Percentiles rank a stretch among this genome's conserved stretches.
Evolutionary conservation across 1,284 basidiomycete species (phyloP).

Genomic region (Ceratobasidium sp.): DNA sequence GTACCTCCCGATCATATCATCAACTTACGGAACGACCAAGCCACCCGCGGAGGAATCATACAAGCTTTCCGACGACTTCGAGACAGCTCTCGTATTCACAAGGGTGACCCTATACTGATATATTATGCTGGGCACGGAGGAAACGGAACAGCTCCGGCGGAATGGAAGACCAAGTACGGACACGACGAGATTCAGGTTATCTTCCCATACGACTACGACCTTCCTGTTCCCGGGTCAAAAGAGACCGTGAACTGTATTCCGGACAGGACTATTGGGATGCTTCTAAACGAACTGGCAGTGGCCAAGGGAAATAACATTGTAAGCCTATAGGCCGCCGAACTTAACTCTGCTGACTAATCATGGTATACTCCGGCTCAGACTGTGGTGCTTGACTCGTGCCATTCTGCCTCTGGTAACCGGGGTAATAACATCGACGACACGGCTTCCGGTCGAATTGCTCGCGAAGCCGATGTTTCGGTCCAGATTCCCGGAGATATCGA

Average conservation of each 20-base stretch:
- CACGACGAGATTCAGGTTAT: slow-evolving; percentile 37
- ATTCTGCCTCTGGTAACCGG: slow-evolving; percentile 31
- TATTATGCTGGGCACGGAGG: slow-evolving; percentile 39
- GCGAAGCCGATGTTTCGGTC: background rate
- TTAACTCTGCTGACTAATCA: too few relatives aligned
- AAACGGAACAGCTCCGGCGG: background rate
- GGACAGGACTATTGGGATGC: slow-evolving; percentile 19
- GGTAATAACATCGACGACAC: background rate
- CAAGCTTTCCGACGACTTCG: background rate
- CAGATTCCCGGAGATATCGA: slow-evolving; percentile 27
- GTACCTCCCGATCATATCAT: slow-evolving; percentile 25
- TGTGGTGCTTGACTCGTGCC: slow-evolving; percentile 38
- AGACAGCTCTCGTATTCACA: slow-evolving; percentile 19
- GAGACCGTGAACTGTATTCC: slow-evolving; percentile 38
- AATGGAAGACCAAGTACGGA: slow-evolving; percentile 7
- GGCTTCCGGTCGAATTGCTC: slow-evolving; percentile 7
- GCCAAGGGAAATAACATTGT: slow-evolving; percentile 39
- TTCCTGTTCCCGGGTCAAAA: background rate
- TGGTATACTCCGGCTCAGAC: background rate
- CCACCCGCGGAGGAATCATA: slow-evolving; percentile 22
- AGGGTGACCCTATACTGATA: slow-evolving; percentile 35
- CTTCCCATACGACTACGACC: slow-evolving; percentile 29
- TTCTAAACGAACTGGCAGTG: slow-evolving; percentile 25
- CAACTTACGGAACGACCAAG: slow-evolving; percentile 4
- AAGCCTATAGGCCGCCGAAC: background rate